A percentile compares a stretch with the other conserved stretches of the same genome.
Conservation (phyloP, 2,329 filamentous ascomycete genomes). For the Ophiosphaerella herpotricha region DNA sequence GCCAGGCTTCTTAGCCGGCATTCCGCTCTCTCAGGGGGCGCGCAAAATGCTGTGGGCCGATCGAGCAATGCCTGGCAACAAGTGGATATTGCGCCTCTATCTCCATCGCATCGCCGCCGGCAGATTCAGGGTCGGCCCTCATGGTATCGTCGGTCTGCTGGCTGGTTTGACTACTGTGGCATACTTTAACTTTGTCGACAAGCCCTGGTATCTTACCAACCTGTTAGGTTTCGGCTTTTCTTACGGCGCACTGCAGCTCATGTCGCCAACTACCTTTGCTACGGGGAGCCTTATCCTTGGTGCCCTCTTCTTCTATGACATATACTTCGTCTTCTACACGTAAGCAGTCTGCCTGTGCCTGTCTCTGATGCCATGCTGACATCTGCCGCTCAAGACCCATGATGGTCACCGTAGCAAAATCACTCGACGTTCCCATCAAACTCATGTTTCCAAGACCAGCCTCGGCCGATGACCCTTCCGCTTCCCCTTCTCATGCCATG, state of each 20-base stretch:
- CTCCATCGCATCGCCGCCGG: slow-evolving; percentile 57
- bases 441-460: slow-evolving; percentile 77
- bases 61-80: slow-evolving; percentile 55
- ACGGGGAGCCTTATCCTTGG: slow-evolving; percentile 78
- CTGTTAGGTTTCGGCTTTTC: slow-evolving; percentile 85
- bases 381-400: slow-evolving; percentile 60
- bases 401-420: slow-evolving; percentile 86
- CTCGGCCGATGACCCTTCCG: slow-evolving; percentile 50
- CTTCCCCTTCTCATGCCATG: slow-evolving; percentile 64
- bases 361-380: slow-evolving; percentile 5
- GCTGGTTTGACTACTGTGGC: slow-evolving; percentile 60
- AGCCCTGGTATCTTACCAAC: slow-evolving; percentile 78
- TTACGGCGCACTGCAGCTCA: slow-evolving; percentile 78
- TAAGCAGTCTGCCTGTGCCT: slow-evolving; percentile 47
- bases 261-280: slow-evolving; percentile 86
- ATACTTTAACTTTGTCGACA: slow-evolving; percentile 67
- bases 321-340: slow-evolving; percentile 89
- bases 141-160: slow-evolving; percentile 61
- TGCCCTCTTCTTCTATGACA: slow-evolving; percentile 91
- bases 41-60: slow-evolving; percentile 53
- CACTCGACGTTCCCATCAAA: slow-evolving; percentile 90
- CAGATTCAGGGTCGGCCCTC: slow-evolving; percentile 58
- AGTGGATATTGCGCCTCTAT: slow-evolving; percentile 57
- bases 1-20: slow-evolving; percentile 54
- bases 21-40: slow-evolving; percentile 51